Percentiles rank a stretch among this genome's conserved stretches.
Evolutionary conservation across 176 grass and related monocot species (phyloP).

Genomic region (Oryza glaberrima): DNA sequence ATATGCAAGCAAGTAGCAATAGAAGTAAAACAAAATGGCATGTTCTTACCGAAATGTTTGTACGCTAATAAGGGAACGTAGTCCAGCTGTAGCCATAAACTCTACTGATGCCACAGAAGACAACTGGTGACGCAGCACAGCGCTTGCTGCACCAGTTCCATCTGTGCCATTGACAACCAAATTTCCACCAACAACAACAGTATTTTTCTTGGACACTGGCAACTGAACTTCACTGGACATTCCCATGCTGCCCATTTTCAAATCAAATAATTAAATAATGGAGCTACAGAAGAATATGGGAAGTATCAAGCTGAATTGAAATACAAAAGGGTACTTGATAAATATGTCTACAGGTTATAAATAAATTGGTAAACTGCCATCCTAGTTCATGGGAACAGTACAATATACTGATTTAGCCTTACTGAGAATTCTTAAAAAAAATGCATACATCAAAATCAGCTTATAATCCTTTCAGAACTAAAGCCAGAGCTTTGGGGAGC

Average conservation of each 20-base stretch:
- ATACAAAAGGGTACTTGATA: conserved; percentile 20
- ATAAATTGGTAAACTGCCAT: neutral
- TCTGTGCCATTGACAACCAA: conserved; percentile 68
- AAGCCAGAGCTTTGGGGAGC: neutral
- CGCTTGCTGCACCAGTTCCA: conserved; percentile 77
- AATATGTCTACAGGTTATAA: conserved; percentile 17
- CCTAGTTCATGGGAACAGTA: neutral
- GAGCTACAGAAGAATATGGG: conserved; percentile 33
- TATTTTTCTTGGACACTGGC: conserved; percentile 84
- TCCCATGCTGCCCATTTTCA: conserved; percentile 74
- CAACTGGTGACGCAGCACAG: conserved; percentile 64
- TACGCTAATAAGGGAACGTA: conserved; percentile 73
- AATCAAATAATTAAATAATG: conserved; percentile 42
- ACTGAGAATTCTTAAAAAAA: neutral
- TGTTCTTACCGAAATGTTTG: conserved; percentile 71
- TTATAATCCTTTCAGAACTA: neutral
- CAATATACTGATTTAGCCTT: neutral
- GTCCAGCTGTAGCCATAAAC: conserved; percentile 85
- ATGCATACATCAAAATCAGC: neutral
- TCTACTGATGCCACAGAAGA: conserved; percentile 81
- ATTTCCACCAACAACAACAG: conserved; percentile 70
- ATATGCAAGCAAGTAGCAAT: conserved; percentile 23
- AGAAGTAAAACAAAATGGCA: neutral
- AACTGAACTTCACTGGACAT: conserved; percentile 86
- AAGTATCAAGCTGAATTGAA: conserved; percentile 25